Evolutionary conservation across 257 asterid genomes (phyloP), one percentile per base, ranked within the genome.

Genomic region (Solanum infundibuliforme): DNA sequence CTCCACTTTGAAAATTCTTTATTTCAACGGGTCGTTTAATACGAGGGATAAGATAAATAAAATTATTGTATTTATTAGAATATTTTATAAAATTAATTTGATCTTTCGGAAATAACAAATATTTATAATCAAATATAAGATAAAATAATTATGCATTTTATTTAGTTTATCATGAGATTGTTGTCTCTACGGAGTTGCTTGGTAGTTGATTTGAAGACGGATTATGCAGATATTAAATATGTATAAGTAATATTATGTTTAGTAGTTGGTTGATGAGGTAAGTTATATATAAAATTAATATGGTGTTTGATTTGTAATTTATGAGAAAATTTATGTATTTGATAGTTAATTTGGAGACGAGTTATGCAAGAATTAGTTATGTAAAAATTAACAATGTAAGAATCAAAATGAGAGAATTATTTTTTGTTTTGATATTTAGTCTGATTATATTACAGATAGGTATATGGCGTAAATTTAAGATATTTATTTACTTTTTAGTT

Each of bases 31-130:
- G 41, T 38, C 10, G 10, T 38, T 38, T 38, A 0, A 4, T 16
- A 55, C 2, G n/a, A 0, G 66, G 12, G 7, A 23, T 62, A 1
- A 4, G 4, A 65, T 65, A 65, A 0, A 65, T n/a, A 65, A 65
- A n/a, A 0, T 10, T n/a, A 65, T 9, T 23, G 1, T 62, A 62
- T 62, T 10, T 2, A 65, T 65, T 10, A n/a, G 5, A 0, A n/a
- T 62, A 65, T 10, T 62, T 2, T 65, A 65, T 65, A 0, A 65
- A n/a, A 65, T n/a, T 65, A 65, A 11, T 41, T 41, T 10, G 1
- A 41, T 41, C 4, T 48, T 13, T 13, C 2, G 1, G 0, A 0
- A 48, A 1, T 48, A 48, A 13, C 1, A 5, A 20, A 58, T 20
- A 58, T 58, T 1, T 58, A 4, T 20, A 20, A 7, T 58, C 8